Evolutionary conservation across 768 basidiomycete species (phyloP), one percentile per base, ranked within the genome.

Genomic region (Leccinellum albellum): DNA sequence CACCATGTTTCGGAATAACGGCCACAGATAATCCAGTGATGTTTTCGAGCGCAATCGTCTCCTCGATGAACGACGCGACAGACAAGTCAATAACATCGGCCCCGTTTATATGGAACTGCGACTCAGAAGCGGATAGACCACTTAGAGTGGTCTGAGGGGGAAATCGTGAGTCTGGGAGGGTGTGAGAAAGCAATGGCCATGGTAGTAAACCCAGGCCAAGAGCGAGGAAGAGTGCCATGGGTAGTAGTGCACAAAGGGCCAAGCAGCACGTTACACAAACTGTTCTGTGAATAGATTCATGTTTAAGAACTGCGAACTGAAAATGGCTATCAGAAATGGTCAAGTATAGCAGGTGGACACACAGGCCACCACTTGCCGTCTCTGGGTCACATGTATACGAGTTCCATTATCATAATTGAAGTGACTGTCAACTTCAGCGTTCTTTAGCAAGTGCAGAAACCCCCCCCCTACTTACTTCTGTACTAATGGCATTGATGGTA

Each of bases 21-120:
- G 64, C 67, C 17, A 74, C 40, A 1, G 74, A 71, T 15, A 75
- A 52, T 3, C 75, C 73, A 12, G 63, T 64, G 35, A 73, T 59
- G 33, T 70, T 70, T 52, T 60, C 65, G 7, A 54, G 26, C n/a
- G 53, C 47, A 40, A 69, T 47, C 12, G 55, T 63, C 10, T 61
- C 24, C 31, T 62, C 53, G 47, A 70, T 64, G 23, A 61, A 61
- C 33, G 45, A 45, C 15, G 56, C 59, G 42, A 70, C 53, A 32
- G 57, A 58, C 24, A 62, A 53, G 1, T 59, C 59, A 55, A 70
- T 61, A 20, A 60, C 31, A 21, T 33, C 28, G n/a, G 31, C 44
- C 10, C 40, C 20, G 40, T 42, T 20, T 12, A 42, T n/a, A 7
- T 42, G n/a, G 9, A 42, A 21, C 40, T 42, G n/a, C 12, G 20